Evolutionary conservation across 345 rosid genomes (phyloP), one percentile per base, ranked within the genome.

Genomic region (Brassica juncea): DNA sequence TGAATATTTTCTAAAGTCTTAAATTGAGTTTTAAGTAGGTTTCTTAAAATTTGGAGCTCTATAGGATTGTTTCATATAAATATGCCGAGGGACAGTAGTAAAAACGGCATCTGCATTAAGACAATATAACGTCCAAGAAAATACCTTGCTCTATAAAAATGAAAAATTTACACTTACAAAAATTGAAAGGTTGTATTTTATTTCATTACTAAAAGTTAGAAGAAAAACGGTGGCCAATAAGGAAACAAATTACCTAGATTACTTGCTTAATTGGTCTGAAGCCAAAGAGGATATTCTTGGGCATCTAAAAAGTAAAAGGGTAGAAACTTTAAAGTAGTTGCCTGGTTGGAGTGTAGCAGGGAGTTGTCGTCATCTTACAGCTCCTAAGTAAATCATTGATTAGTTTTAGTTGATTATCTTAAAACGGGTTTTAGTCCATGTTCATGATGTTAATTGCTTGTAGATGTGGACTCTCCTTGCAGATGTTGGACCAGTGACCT

Each of bases 261-360:
- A 79, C 6, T 67, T 42, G n/a, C 6, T 73, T 28, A 12, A 61
- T 12, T 60, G 74, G 47, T 61, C 44, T 28, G 30, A 52, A 54
- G 70, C 49, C 69, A 52, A 12, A 49, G 47, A 68, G 79, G 71
- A 80, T 69, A 74, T 74, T 69, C 83, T 62, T 52, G 49, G 60
- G 79, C 39, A 74, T 74, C 72, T 12, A 68, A 74, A 61, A 63
- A 68, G 66, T 15, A 73, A 70, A 23, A 30, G 12, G 52, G 44
- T 66, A 39, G 10, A 73, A 54, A 32, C 74, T 73, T 72, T 32
- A 47, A 68, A 69, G 67, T 80, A 23, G 25, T 23, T 23, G 25
- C 25, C 25, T 23, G 11, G 72, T 69, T 62, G 62, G 39, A 47
- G n/a, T 68, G 59, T 62, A 15, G 19, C 2, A 49, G 57, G 57